Base-by-base conservation (phyloP, 306 rosid species). In the Cucumis hystrix region DNA sequence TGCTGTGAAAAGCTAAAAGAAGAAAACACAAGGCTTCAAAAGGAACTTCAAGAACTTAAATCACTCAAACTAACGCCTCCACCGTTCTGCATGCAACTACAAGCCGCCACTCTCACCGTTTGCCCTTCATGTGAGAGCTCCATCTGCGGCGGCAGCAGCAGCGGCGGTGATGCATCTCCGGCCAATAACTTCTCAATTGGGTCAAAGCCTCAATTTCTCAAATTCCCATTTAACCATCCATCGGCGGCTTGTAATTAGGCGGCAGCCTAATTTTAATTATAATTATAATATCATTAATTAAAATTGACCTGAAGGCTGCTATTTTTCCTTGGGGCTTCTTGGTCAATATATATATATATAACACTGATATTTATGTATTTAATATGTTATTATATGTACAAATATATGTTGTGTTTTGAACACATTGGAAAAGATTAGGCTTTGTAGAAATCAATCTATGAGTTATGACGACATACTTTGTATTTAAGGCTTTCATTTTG, bases 81-180 rank as follows among this genome's bases (percentile, higher is more conserved):
- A 11, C 84, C 88, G 16, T 76, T 86, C 61, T 87, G 83, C 70
- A 75, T 81, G 95, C 91, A 83, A 71, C 77, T 90, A 80, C 92
- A 82, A 49, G 72, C 90, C 0, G 87, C 93, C 45, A 88, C 86
- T 20, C 88, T 91, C 59, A 85, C 85, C 40, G 72, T 87, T 30
- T 93, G 98, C 81, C 91, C 98, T 33, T 91, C 97, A 10, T 93
- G 97, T 76, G 91, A 90, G 55, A 82, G 83, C 78, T 70, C 75
- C 20, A 79, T 88, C 47, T 69, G 86, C 72, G 45, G 21, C 15
- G 71, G 69, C 4, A 80, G 86, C 61, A 33, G 18, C 10, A 63
- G 57, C 2, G 67, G 69, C 3, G 80, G 55, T 25, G 81, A 82
- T 10, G 54, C 87, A 16, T 79, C 90, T 55, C 52, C 83, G 23